phyloP scores from a whole-genome alignment of 2,329 filamentous ascomycete genomes.

The Stenocarpella maydis region DNA sequence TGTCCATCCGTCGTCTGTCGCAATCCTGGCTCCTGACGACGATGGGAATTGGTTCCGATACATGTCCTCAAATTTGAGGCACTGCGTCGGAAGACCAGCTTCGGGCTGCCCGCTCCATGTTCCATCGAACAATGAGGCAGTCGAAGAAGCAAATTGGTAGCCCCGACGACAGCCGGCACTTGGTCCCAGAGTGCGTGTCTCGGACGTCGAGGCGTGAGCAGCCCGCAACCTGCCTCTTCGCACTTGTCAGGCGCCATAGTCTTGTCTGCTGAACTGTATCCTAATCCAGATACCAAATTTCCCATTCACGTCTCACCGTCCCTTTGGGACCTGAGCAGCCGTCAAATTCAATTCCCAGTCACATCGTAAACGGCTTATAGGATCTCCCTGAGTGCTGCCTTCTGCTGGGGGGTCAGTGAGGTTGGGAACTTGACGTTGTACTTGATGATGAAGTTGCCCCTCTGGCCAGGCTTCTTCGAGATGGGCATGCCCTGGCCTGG shows the following conservation, averaged over 20 bases:
- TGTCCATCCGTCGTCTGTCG: conserved; percentile 2
- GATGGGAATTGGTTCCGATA: conserved; percentile 4
- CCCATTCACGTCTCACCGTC: background rate
- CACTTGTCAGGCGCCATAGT: background rate
- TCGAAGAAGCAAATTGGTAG: background rate
- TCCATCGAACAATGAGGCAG: background rate
- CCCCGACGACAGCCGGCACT: background rate
- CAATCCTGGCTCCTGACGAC: conserved; percentile 8
- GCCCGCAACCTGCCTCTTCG: background rate
- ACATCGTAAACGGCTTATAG: conserved; percentile 55
- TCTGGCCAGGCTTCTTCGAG: conserved; percentile 83
- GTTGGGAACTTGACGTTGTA: conserved; percentile 95
- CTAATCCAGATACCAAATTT: background rate
- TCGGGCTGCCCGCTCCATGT: background rate
- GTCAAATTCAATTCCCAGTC: background rate
- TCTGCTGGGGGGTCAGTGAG: conserved; percentile 78
- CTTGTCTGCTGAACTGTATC: background rate
- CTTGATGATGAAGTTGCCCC: conserved; percentile 87
- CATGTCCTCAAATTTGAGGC: background rate
- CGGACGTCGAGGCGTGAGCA: background rate
- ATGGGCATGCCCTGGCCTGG: conserved; percentile 93
- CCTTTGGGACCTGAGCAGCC: background rate
- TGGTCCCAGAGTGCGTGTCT: background rate
- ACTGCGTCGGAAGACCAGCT: background rate
- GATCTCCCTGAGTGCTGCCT: conserved; percentile 81